Base-by-base conservation (phyloP, 1,284 basidiomycete species). In the Dichomitus squalens region DNA sequence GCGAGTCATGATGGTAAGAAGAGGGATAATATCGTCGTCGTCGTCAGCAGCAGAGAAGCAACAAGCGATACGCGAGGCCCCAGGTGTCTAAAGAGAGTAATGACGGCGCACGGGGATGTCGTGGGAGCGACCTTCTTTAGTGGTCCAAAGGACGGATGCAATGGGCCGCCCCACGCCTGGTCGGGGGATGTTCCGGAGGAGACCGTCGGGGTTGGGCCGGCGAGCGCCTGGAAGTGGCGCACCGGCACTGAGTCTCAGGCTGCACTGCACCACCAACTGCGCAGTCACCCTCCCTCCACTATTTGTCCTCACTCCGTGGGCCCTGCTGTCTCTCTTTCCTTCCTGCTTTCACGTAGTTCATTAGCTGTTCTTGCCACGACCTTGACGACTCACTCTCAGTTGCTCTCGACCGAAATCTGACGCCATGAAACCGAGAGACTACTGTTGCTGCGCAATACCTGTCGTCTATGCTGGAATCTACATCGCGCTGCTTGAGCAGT, bases 381-480 rank as follows among this genome's bases (percentile, higher is more conserved):
- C 34, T 27, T 63, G 36, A 60, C 61, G 61, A 55, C 39, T 27
- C n/a, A 21, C 25, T 31, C 27, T 29, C n/a, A 29, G 16, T 27
- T 31, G 43, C 36, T 31, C 14, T 9, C 41, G 38, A 57, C 11
- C 29, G 18, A 8, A 47, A 47, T 18, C 44, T 33, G 12, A 29
- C 29, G 12, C 29, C 58, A 77, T 77, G 84, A 90, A 87, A 72
- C 74, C 84, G 44, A 79, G 87, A 77, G 85, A 91, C 35, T 90
- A 91, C 66, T 91, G 89, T 64, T 91, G 88, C 68, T 90, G 88
- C 69, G 93, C 93, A 49, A 88, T 96, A 61, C 93, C 93, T 4
- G 75, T 93, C 51, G 80, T 93, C 60, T 96, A 96, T 75, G 81
- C 86, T 58, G 95, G 95, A 34, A 91, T 96, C 53, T 96, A 96